Base-by-base conservation (phyloP, 768 basidiomycete genomes). In the Mycena belliarum region DNA sequence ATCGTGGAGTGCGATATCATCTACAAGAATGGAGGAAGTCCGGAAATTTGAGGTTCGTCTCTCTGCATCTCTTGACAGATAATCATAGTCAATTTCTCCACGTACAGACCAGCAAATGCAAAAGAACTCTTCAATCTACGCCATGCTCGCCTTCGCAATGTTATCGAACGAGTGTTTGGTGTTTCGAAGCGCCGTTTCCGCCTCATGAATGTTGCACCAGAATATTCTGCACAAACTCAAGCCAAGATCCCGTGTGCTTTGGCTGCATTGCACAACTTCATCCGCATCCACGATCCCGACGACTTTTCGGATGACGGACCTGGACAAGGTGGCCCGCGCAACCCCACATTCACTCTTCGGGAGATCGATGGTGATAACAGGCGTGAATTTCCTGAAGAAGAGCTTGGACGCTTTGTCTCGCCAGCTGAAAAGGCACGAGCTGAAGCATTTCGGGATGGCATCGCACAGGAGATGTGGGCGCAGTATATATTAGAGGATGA, bases 1-100 rank as follows among this genome's bases (percentile, higher is more conserved):
- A 72, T 51, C 38, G 62, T 6, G 64, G 65, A 3, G 63, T 69
- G 2, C 46, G 52, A 2, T 72, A 71, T 37, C 69, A 72, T 35
- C 48, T 71, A 18, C 35, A 59, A 4, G 67, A 72, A 28, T 72
- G 68, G 68, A 58, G 37, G 12, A 16, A 40, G 21, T 20, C 48
- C 15, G 55, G 48, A 15, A 58, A 55, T 45, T 37, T 47, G 20
- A 23, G 51, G 60, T 25, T 4, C 26, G 11, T 38, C 11, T 15
- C n/a, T 38, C 29, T 32, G 7, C 29, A 25, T 43, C 12, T 24
- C 24, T 25, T 18, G n/a, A n/a, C n/a, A n/a, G n/a, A n/a, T 32
- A 6, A 12, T 32, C 12, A 12, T 32, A 6, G 7, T 32, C 7
- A 25, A 3, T 24, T 24, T 23, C 2, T 11, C 21, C 18, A 43